These are phyloP conservation scores for Apiospora marii DNA, from an alignment of 2,329 filamentous ascomycete genomes.

Conservation along the genomic window DNA sequence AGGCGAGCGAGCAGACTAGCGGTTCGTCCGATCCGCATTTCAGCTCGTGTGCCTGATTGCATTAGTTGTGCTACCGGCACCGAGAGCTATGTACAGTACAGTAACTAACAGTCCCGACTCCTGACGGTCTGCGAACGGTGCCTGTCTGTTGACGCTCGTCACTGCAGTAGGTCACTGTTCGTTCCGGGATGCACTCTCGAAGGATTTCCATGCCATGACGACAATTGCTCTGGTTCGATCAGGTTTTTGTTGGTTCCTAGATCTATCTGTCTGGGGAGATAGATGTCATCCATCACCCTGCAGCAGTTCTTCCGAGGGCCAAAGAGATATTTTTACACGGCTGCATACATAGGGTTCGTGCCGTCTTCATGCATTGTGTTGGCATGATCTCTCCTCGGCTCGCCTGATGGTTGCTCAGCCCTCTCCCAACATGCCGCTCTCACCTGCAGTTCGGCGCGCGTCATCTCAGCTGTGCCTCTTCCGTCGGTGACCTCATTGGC, in stretches of 20 bases:
- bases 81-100: too few relatives aligned
- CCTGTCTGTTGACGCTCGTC: background rate
- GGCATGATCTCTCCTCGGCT: background rate
- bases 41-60: slow-evolving; percentile 7
- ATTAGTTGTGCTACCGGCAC: background rate
- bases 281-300: background rate
- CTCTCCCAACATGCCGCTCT: background rate
- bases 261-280: background rate
- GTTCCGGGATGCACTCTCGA: background rate
- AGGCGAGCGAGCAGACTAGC: background rate
- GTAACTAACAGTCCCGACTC: background rate
- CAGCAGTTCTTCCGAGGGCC: background rate
- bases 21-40: slow-evolving; percentile 13
- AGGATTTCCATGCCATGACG: background rate
- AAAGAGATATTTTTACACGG: background rate
- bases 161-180: background rate
- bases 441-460: background rate
- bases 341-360: slow-evolving; percentile 13
- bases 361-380: background rate
- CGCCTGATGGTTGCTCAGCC: slow-evolving; percentile 3
- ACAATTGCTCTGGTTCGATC: background rate
- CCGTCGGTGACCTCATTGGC: background rate
- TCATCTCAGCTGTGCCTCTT: background rate
- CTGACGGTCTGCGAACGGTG: background rate
- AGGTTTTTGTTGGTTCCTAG: background rate